These are phyloP conservation scores for Lyophyllum atratum DNA, from an alignment of 768 basidiomycete species.

Conservation along the genomic window DNA sequence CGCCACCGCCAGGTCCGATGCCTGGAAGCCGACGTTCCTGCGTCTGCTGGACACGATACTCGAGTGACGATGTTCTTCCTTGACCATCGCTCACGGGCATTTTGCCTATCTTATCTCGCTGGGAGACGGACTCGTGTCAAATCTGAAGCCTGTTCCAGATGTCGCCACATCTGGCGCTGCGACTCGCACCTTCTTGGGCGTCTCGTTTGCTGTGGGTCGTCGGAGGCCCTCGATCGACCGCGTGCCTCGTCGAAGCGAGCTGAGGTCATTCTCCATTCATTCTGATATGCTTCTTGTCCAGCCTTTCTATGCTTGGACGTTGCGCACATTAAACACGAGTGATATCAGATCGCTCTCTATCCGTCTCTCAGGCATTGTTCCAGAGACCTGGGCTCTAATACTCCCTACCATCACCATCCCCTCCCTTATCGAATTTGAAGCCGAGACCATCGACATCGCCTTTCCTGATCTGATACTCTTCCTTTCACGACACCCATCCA, in stretches of 20 bases:
- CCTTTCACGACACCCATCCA: constrained; percentile 24
- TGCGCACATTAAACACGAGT: constrained; percentile 16
- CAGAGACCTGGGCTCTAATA: constrained; percentile 16
- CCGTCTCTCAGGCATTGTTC: constrained; percentile 13
- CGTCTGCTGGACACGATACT: constrained; percentile 16
- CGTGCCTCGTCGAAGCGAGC: background rate
- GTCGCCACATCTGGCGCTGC: background rate
- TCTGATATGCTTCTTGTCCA: constrained; percentile 20
- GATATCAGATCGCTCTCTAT: constrained; percentile 22
- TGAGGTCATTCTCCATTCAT: constrained; percentile 17
- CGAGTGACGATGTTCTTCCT: constrained; percentile 13
- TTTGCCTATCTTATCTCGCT: constrained; percentile 13
- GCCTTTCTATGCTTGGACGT: constrained; percentile 25
- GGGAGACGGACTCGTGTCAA: background rate
- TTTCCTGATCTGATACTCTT: constrained; percentile 23
- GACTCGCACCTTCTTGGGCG: constrained; percentile 6
- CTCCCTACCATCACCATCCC: constrained; percentile 23
- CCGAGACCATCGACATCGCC: constrained; percentile 15
- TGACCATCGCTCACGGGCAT: constrained; percentile 21
- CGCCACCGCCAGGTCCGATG: constrained; percentile 9
- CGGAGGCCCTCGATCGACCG: background rate
- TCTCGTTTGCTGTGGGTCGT: background rate
- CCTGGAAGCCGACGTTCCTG: constrained; percentile 19
- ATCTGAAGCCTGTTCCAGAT: background rate
- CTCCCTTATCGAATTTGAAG: constrained; percentile 17